Percentiles rank a stretch among this genome's conserved stretches.
Evolutionary conservation across 768 basidiomycete species (phyloP).

Genomic region (Neoboletus magnificus): DNA sequence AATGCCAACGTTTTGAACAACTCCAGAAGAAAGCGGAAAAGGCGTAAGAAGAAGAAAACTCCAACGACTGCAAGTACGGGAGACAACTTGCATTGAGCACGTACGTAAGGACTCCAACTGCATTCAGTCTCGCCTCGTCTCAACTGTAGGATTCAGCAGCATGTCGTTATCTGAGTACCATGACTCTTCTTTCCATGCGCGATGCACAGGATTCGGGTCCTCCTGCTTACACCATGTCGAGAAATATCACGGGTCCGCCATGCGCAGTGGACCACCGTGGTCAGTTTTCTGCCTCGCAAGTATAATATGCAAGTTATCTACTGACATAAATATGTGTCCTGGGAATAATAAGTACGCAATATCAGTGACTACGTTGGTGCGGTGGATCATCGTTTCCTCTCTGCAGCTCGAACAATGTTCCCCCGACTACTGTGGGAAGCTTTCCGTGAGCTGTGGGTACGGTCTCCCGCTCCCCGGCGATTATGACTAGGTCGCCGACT

Average conservation of each 20-base stretch:
- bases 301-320: slow-evolving; percentile 6
- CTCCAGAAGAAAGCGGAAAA: slow-evolving; percentile 53
- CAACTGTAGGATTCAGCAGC: background rate
- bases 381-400: slow-evolving; percentile 7
- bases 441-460: slow-evolving; percentile 19
- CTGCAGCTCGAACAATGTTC: slow-evolving; percentile 1
- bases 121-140: background rate
- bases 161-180: slow-evolving; percentile 1
- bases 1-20: slow-evolving; percentile 16
- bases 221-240: background rate
- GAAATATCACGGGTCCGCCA: background rate
- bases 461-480: slow-evolving; percentile 5
- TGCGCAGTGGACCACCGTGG: background rate
- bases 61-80: slow-evolving; percentile 24
- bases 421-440: slow-evolving; percentile 13
- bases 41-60: slow-evolving; percentile 52
- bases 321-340: slow-evolving; percentile 20
- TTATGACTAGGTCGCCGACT: slow-evolving; percentile 21
- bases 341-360: slow-evolving; percentile 16
- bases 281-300: background rate
- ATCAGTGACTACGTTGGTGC: background rate
- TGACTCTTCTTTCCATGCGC: background rate
- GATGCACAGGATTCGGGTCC: background rate
- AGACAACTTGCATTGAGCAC: slow-evolving; percentile 10
- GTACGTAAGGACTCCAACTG: slow-evolving; percentile 12